phyloP scores from a whole-genome alignment of 202 grass and related monocot species.

The Schoenoplectus triqueter region DNA sequence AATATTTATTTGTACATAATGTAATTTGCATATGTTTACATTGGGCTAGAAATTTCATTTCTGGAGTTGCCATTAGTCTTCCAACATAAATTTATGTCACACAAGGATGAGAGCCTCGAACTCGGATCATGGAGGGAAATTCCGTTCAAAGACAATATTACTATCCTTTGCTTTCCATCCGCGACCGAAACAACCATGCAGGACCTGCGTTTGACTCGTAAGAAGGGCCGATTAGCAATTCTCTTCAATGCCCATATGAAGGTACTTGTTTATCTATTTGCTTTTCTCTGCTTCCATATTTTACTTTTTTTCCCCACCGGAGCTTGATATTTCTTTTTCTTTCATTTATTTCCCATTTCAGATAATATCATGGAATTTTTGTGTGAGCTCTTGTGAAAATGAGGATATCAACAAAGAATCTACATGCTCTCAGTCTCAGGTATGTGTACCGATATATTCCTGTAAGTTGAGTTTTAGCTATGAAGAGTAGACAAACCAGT shows the following conservation, averaged over 20 bases:
- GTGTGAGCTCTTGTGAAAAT: conserved; percentile 13
- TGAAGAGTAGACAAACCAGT: neutral
- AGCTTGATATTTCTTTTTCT: neutral
- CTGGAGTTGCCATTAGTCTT: neutral
- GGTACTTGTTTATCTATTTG: neutral
- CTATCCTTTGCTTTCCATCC: neutral
- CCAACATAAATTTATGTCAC: neutral
- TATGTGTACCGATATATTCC: neutral
- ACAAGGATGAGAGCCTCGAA: neutral
- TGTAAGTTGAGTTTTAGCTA: neutral
- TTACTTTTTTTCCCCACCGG: neutral
- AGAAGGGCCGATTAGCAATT: neutral
- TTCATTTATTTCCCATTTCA: neutral
- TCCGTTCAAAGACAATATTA: neutral
- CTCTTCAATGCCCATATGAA: neutral
- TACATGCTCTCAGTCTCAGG: neutral
- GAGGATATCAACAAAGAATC: neutral
- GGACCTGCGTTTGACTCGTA: neutral
- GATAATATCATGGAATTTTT: conserved; percentile 23
- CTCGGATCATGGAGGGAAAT: neutral
- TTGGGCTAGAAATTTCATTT: neutral
- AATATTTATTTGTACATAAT: neutral
- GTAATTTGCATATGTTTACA: neutral
- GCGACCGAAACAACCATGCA: neutral
- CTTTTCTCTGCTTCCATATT: neutral